phyloP scores from a whole-genome alignment of 768 basidiomycete species.

The Naematelia aurantialba region DNA sequence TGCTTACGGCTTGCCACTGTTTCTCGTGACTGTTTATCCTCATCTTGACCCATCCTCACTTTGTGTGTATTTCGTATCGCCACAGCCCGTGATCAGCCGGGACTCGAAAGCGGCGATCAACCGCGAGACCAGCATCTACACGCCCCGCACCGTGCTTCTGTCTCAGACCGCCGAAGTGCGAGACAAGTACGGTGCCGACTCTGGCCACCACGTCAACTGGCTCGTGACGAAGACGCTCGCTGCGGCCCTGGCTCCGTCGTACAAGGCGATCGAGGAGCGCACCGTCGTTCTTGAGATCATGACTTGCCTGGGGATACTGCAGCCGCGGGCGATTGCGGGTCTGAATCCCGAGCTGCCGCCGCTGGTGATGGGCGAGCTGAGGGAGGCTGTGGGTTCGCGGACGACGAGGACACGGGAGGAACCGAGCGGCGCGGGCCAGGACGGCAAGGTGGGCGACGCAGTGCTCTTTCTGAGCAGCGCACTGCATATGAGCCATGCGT shows the following conservation, averaged over 20 bases:
- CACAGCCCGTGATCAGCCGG: constrained; percentile 6
- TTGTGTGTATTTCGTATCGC: not conserved
- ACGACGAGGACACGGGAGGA: constrained; percentile 12
- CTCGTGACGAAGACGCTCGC: constrained; percentile 33
- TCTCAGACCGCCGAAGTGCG: constrained; percentile 31
- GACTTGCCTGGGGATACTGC: constrained; percentile 32
- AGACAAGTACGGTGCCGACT: constrained; percentile 27
- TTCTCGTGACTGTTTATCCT: not conserved
- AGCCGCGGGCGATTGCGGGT: constrained; percentile 16
- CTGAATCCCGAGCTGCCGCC: constrained; percentile 33
- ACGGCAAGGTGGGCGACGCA: not conserved
- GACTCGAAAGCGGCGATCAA: constrained; percentile 44
- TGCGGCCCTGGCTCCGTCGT: constrained; percentile 9
- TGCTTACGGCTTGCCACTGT: too few relatives aligned
- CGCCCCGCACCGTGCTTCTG: constrained; percentile 17
- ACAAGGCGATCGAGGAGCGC: constrained; percentile 25
- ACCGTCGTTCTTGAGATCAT: constrained; percentile 28
- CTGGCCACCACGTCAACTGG: constrained; percentile 23
- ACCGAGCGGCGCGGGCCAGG: not conserved
- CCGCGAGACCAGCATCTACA: constrained; percentile 32
- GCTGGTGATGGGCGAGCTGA: constrained; percentile 28
- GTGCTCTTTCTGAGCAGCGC: constrained; percentile 21
- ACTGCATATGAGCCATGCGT: constrained; percentile 16
- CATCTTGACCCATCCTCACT: too few relatives aligned
- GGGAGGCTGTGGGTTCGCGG: constrained; percentile 14